These are phyloP conservation scores for Hygrocybe coccinea DNA, from an alignment of 768 basidiomycete species.

Conservation along the genomic window DNA sequence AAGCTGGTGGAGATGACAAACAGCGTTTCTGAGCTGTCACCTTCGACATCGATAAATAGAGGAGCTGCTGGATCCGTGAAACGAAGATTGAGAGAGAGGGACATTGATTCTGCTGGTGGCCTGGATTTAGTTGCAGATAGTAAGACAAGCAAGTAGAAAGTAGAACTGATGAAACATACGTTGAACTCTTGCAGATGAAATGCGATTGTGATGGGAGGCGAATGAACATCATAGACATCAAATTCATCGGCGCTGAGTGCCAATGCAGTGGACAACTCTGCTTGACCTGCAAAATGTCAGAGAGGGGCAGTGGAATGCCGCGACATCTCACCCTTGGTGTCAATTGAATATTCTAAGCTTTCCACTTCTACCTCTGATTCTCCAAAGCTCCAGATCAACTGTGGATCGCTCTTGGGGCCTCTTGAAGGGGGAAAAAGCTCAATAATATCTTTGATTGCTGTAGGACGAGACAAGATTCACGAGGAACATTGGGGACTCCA, in stretches of 20 bases:
- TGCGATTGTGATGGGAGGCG: conserved; percentile 59
- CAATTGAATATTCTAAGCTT: conserved; percentile 62
- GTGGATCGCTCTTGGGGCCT: conserved; percentile 64
- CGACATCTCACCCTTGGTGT: conserved; percentile 50
- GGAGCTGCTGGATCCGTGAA: no score
- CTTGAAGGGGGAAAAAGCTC: conserved; percentile 73
- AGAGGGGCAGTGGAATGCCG: neutral
- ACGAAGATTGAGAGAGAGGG: conserved; percentile 59
- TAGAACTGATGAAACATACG: conserved; percentile 34
- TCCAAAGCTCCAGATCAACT: conserved; percentile 76
- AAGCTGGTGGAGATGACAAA: no score
- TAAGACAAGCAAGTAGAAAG: neutral
- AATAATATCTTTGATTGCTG: conserved; percentile 67
- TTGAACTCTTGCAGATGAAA: conserved; percentile 87
- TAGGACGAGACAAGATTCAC: conserved; percentile 65
- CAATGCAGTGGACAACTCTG: conserved; percentile 70
- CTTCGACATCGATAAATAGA: no score
- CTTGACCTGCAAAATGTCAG: conserved; percentile 41
- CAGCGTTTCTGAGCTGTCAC: no score
- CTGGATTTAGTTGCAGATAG: conserved; percentile 31
- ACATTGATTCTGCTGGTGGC: conserved; percentile 75
- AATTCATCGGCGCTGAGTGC: conserved; percentile 77
- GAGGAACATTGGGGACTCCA: conserved; percentile 50
- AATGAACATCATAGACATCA: conserved; percentile 64
- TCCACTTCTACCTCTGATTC: conserved; percentile 63